Evolutionary conservation across 2,329 filamentous ascomycete species (phyloP), one percentile per base, ranked within the genome.

Genomic region (Colletotrichum camelliae): DNA sequence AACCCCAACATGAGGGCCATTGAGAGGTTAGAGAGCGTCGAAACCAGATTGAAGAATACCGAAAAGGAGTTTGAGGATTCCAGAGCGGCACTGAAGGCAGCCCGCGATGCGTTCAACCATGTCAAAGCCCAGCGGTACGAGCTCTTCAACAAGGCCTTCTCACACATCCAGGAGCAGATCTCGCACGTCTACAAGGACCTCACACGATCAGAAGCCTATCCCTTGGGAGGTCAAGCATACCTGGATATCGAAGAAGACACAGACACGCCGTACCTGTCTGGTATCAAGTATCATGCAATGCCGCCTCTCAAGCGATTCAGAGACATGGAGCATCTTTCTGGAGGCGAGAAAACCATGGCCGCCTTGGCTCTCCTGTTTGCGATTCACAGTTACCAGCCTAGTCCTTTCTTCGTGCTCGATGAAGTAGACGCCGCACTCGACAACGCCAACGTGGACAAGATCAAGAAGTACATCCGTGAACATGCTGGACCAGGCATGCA

Each of bases 271-370:
- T 99, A 98, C 84, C 91, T 98, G 5, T 95, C 95, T 55, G 97
- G 97, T 37, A 96, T 99, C 86, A 98, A 98, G 83, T 99, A 99
- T 86, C 96, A 98, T 83, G 97, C 97, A 77, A 99, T 98, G 96
- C 97, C 97, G 24, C 97, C 97, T 2, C 92, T 98, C 77, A 99
- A 99, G 87, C 95, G 97, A 61, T 99, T 99, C 91, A 92, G 97
- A 80, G 97, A 99, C 84, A 99, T 99, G 97, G 97, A 99, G 85
- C 97, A 98, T 83, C 88, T 99, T 12, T 98, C 95, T 2, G 97
- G 97, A 81, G 97, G 97, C 72, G 97, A 99, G 86, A 99, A 99
- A 89, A 99, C 97, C 0, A 99, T 99, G 93, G 97, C 97, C 2
- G 97, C 97, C 16, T 89, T 99, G 52, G 97, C 97, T n/a, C 89